Conservation (phyloP, 176 grass and related monocot species). For the Musa beccarii region DNA sequence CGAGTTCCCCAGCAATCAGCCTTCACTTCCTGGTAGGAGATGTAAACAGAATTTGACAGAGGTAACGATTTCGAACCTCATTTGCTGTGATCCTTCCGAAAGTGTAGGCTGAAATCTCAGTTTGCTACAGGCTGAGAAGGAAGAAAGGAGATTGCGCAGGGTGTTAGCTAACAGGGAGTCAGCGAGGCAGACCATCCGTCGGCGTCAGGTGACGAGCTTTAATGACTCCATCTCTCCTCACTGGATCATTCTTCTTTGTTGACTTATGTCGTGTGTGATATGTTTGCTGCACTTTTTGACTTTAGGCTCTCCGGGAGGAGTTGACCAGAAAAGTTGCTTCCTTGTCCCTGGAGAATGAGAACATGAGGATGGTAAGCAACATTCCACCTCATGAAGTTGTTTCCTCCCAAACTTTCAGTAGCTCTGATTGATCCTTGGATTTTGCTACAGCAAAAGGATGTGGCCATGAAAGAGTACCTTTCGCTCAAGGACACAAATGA, state of each 20-base stretch:
- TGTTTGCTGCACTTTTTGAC: not conserved
- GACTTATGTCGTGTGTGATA: not conserved
- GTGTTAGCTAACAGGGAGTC: slow-evolving; percentile 85
- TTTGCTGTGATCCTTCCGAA: not conserved
- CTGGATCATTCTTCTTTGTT: not conserved
- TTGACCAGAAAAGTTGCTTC: slow-evolving; percentile 40
- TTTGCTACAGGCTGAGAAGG: slow-evolving; percentile 52
- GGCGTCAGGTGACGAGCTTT: slow-evolving; percentile 37
- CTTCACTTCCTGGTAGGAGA: slow-evolving; percentile 35
- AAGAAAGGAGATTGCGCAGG: slow-evolving; percentile 62
- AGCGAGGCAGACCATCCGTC: slow-evolving; percentile 75
- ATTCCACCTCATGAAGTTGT: not conserved
- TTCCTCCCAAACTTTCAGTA: not conserved
- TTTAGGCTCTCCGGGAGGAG: slow-evolving; percentile 49
- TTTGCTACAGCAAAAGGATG: slow-evolving; percentile 41
- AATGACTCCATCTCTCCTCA: not conserved
- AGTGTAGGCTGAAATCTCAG: not conserved
- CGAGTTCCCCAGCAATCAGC: slow-evolving; percentile 25
- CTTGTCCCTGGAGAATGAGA: slow-evolving; percentile 46
- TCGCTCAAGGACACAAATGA: slow-evolving; percentile 54
- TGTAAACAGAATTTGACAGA: slow-evolving; percentile 55
- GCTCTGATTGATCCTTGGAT: not conserved
- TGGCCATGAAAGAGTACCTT: slow-evolving; percentile 36
- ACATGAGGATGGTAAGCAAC: slow-evolving; percentile 44
- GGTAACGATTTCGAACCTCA: slow-evolving; percentile 23